Base-by-base conservation (phyloP, 805 yeast genomes). In the Candida khao-thaluensis region DNA sequence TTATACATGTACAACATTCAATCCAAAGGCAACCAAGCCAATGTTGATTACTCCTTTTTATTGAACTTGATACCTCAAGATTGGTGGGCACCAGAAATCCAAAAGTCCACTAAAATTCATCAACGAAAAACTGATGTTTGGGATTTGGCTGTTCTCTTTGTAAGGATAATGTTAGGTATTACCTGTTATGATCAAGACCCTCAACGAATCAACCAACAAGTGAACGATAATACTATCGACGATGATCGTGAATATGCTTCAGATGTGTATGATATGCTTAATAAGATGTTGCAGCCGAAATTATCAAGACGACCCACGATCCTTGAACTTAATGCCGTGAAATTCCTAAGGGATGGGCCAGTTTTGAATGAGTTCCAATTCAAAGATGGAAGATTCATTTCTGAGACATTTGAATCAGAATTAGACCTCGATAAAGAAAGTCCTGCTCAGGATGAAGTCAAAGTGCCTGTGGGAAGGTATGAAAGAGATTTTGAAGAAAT, bases 401-500 rank as follows among this genome's bases (percentile, higher is more conserved):
- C 18, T 12, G 33, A 29, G 5, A 8, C 29, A 2, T 30, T 30
- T 17, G 35, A 30, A 4, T 24, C 26, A 5, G 35, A 37, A 11
- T 18, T 26, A 3, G 34, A 32, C 12, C 30, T 21, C 8, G 28
- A 34, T n/a, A 21, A 29, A 15, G 25, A 35, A 7, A 26, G 25
- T 7, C 10, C 7, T 12, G 7, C 15, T 7, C 30, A 26, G 5
- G 23, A 27, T 4, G 47, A 37, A 16, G 24, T 22, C 14, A 38
- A 38, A 17, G 30, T 12, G 7, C 42, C 34, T 7, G 30, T 32
- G 9, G 42, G 96, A 1, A 71, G 99, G 47, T 93, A 91, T 56
- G 85, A 81, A 3, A 79, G 90, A 45, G 99, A 93, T 57, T 93
- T 95, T 60, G 99, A 93, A 59, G 99, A 93, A 56, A 85, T 88